phyloP scores from a whole-genome alignment of 176 grass and related monocot genomes.

The Musa troglodytarum region DNA sequence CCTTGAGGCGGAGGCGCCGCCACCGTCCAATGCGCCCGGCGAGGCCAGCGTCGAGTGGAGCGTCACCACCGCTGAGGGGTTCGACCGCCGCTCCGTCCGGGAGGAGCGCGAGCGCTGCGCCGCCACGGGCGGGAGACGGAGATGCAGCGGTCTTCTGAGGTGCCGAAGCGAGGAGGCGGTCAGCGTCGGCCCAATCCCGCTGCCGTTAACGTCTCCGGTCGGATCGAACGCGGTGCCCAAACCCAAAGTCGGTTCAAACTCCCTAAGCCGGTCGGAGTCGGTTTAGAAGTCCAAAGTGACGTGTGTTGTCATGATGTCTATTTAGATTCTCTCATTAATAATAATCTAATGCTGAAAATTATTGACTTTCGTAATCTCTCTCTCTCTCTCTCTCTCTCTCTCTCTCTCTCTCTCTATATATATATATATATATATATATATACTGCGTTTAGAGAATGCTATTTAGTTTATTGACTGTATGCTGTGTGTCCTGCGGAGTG shows the following conservation, averaged over 20 bases:
- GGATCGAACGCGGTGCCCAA: not conserved
- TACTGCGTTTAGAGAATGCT: too few relatives aligned
- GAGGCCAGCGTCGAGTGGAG: slow-evolving; percentile 36
- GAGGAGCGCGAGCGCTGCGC: slow-evolving; percentile 8
- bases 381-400: too few relatives aligned
- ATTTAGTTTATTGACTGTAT: too few relatives aligned
- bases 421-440: too few relatives aligned
- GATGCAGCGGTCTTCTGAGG: slow-evolving; percentile 18
- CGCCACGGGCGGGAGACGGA: not conserved
- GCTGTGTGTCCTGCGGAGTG: too few relatives aligned
- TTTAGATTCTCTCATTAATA: not conserved
- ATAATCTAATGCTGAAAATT: too few relatives aligned
- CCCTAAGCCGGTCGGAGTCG: too few relatives aligned
- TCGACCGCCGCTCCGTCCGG: slow-evolving; percentile 26
- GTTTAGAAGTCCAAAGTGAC: too few relatives aligned
- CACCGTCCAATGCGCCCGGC: slow-evolving; percentile 25
- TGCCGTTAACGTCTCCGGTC: not conserved
- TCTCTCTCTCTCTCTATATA: too few relatives aligned
- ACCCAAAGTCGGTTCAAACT: too few relatives aligned
- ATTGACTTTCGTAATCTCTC: too few relatives aligned
- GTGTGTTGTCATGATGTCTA: not conserved
- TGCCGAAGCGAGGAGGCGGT: slow-evolving; percentile 26
- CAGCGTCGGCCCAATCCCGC: slow-evolving; percentile 16
- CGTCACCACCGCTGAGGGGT: slow-evolving; percentile 32
- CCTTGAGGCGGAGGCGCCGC: not conserved